Evolutionary conservation across 768 basidiomycete species (phyloP).

Genomic region (Favolaschia claudopus): DNA sequence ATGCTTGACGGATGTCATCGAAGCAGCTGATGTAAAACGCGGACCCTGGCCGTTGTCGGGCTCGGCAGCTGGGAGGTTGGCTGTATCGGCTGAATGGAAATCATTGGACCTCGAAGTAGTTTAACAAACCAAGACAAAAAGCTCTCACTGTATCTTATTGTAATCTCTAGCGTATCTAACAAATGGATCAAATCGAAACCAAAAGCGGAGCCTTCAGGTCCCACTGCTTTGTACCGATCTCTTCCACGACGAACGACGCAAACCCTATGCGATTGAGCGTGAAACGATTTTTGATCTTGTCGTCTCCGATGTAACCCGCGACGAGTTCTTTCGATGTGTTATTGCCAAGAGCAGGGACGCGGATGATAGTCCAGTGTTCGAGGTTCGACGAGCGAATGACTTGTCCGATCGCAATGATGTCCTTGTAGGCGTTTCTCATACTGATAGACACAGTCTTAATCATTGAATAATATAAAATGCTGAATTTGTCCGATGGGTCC

Average conservation of each 20-base stretch:
- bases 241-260: constrained; percentile 20
- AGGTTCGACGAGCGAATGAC: constrained; percentile 55
- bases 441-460: constrained; percentile 42
- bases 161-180: background rate
- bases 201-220: constrained; percentile 17
- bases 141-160: no score
- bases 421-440: constrained; percentile 67
- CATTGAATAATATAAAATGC: constrained; percentile 28
- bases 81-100: constrained; percentile 73
- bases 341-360: constrained; percentile 71
- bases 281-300: constrained; percentile 34
- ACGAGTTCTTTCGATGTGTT: constrained; percentile 52
- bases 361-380: constrained; percentile 72
- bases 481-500: constrained; percentile 67
- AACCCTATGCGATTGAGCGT: constrained; percentile 13
- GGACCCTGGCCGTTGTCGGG: constrained; percentile 65
- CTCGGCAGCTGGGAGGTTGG: constrained; percentile 61
- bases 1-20: constrained; percentile 64
- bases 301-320: constrained; percentile 76
- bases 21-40: constrained; percentile 47
- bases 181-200: constrained; percentile 39
- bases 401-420: constrained; percentile 71
- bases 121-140: no score
- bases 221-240: constrained; percentile 20
- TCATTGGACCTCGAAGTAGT: background rate